Percentiles rank a stretch among this genome's conserved stretches.
phyloP scores from a whole-genome alignment of 176 grass and related monocot genomes.

The Hyparrhenia diplandra region DNA sequence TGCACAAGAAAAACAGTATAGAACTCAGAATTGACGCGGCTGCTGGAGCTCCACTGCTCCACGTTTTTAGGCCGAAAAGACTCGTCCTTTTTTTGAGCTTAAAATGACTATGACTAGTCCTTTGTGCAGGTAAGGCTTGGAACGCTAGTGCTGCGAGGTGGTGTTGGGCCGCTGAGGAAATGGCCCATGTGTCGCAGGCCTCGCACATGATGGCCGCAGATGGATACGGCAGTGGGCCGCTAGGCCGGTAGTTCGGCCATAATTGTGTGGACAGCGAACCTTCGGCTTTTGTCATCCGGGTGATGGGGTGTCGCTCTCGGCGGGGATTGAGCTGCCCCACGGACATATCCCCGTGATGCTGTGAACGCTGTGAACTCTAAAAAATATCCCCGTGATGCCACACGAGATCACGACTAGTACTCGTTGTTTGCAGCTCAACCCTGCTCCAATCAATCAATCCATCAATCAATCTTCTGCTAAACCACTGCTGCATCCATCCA shows the following conservation, averaged over 20 bases:
- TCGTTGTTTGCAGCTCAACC: neutral
- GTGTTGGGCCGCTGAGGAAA: slow-evolving; percentile 8
- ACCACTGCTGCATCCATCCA: neutral
- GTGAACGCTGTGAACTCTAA: no score
- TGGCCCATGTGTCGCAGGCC: neutral
- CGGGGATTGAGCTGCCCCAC: neutral
- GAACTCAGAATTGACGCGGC: no score
- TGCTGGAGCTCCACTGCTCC: no score
- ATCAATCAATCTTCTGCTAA: neutral
- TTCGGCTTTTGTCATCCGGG: neutral
- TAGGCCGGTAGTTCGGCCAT: neutral
- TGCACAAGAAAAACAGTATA: no score
- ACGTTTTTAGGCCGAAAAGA: no score
- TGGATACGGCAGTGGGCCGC: neutral
- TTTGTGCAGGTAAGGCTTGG: no score
- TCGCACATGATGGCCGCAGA: neutral
- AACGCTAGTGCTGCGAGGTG: no score
- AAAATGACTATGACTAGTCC: no score
- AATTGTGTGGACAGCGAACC: neutral
- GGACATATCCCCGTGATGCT: neutral
- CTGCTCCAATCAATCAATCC: neutral
- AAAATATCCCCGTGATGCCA: no score
- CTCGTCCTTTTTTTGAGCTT: no score
- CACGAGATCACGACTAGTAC: slow-evolving; percentile 9
- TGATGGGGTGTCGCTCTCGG: neutral